Conservation (phyloP, 2,329 filamentous ascomycete genomes). For the Aspergillus cejpii region DNA sequence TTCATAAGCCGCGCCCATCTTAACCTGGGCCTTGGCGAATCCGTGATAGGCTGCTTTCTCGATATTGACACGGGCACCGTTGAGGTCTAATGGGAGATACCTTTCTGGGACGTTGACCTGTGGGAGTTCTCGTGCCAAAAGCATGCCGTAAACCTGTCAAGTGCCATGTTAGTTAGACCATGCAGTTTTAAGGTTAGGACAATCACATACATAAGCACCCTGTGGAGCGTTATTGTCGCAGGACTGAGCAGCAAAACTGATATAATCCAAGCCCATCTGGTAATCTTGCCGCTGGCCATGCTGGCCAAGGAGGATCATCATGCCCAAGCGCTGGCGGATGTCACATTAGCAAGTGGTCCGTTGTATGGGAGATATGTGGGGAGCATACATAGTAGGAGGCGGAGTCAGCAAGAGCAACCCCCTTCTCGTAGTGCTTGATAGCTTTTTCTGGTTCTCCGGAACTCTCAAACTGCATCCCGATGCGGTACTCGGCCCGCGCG, state of each 20-base stretch:
- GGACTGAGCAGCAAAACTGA: constrained; percentile 72
- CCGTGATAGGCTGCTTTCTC: constrained; percentile 95
- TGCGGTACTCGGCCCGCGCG: constrained; percentile 84
- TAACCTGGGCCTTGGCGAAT: constrained; percentile 91
- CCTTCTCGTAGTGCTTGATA: constrained; percentile 79
- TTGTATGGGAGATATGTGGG: background rate
- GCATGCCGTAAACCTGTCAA: constrained; percentile 73
- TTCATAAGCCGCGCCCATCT: constrained; percentile 95
- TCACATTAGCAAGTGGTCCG: constrained; percentile 12
- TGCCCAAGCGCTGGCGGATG: constrained; percentile 66
- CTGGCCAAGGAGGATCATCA: constrained; percentile 95
- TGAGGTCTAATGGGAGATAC: constrained; percentile 64
- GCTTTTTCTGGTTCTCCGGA: constrained; percentile 89
- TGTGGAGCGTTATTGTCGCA: constrained; percentile 96
- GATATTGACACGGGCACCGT: constrained; percentile 74
- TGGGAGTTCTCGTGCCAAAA: constrained; percentile 82
- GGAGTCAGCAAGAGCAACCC: constrained; percentile 73
- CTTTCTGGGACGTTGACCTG: constrained; percentile 74
- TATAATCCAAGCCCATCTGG: constrained; percentile 68
- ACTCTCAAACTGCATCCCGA: constrained; percentile 97
- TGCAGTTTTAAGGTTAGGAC: background rate
- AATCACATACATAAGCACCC: constrained; percentile 63
- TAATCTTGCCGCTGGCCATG: constrained; percentile 84
- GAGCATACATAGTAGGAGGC: constrained; percentile 62
- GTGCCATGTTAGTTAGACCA: constrained; percentile 8